phyloP scores from a whole-genome alignment of 495 filamentous ascomycete species.

The Talaromyces nanjingensis region DNA sequence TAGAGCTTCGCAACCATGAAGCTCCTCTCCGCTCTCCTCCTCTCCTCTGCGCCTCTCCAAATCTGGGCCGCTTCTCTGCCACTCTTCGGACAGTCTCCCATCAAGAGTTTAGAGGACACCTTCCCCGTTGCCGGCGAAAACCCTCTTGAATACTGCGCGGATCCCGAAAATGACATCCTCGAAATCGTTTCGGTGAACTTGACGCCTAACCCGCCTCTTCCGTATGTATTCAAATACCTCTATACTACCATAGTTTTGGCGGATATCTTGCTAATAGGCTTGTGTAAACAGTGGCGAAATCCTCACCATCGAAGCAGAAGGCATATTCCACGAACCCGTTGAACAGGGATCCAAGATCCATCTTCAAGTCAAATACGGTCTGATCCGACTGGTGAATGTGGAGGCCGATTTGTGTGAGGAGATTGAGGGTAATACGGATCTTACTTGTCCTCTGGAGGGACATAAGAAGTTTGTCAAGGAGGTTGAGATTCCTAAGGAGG shows the following conservation, averaged over 20 bases:
- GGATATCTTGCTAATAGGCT: not conserved
- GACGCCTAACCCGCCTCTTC: constrained; percentile 73
- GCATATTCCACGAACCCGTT: constrained; percentile 60
- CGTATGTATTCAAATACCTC: constrained; percentile 52
- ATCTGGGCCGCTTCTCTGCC: constrained; percentile 26
- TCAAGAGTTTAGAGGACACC: constrained; percentile 14
- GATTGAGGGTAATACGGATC: constrained; percentile 68
- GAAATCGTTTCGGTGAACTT: constrained; percentile 73
- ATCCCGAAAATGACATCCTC: constrained; percentile 55
- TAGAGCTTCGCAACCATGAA: constrained; percentile 32
- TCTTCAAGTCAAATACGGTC: constrained; percentile 84
- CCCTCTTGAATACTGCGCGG: constrained; percentile 56
- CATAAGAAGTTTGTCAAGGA: constrained; percentile 64
- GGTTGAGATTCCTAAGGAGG: constrained; percentile 77
- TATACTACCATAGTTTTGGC: not conserved
- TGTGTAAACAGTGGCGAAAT: constrained; percentile 54
- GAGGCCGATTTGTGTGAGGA: constrained; percentile 79
- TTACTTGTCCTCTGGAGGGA: constrained; percentile 82
- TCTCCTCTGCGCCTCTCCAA: constrained; percentile 27
- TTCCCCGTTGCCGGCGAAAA: constrained; percentile 33
- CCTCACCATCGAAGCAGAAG: constrained; percentile 73
- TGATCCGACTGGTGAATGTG: constrained; percentile 80
- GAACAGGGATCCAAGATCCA: constrained; percentile 71
- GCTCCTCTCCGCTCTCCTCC: constrained; percentile 33
- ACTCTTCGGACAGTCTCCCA: constrained; percentile 23